phyloP scores from a whole-genome alignment of 225 moss, liverwort and hornwort species.

The Pleurozium schreberi region DNA sequence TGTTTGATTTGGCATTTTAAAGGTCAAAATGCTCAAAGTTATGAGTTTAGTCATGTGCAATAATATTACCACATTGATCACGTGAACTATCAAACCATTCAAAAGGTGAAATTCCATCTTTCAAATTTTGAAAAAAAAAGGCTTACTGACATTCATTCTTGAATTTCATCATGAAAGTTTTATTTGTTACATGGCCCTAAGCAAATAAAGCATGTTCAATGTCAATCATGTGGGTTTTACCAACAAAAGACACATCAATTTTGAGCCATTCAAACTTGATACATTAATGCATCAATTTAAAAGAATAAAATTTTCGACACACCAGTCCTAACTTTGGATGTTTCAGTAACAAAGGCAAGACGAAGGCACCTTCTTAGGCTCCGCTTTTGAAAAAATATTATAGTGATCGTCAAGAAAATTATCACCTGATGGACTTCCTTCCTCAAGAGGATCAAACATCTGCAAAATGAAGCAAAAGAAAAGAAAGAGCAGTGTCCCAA shows the following conservation, averaged over 20 bases:
- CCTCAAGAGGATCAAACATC: too few relatives aligned
- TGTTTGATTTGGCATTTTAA: not conserved
- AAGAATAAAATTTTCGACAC: not conserved
- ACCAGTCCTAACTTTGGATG: not conserved
- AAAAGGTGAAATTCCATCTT: not conserved
- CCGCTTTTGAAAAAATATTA: not conserved
- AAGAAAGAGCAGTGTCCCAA: not conserved
- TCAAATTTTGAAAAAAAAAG: not conserved
- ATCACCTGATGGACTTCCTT: not conserved
- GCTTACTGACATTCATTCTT: not conserved
- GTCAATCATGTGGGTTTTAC: too few relatives aligned
- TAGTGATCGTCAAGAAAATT: not conserved
- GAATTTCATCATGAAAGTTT: not conserved
- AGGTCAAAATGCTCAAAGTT: not conserved
- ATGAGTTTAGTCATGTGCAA: not conserved
- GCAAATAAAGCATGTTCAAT: not conserved
- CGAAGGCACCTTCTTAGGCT: not conserved
- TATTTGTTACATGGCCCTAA: not conserved
- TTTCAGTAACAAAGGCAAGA: not conserved
- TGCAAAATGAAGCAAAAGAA: not conserved
- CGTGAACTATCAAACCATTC: too few relatives aligned
- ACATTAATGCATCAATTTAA: not conserved
- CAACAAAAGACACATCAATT: not conserved
- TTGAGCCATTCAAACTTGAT: not conserved
- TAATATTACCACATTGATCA: not conserved